These are phyloP conservation scores for Malassezia sympodialis DNA, from an alignment of 1,284 basidiomycete species.

Conservation along the genomic window DNA sequence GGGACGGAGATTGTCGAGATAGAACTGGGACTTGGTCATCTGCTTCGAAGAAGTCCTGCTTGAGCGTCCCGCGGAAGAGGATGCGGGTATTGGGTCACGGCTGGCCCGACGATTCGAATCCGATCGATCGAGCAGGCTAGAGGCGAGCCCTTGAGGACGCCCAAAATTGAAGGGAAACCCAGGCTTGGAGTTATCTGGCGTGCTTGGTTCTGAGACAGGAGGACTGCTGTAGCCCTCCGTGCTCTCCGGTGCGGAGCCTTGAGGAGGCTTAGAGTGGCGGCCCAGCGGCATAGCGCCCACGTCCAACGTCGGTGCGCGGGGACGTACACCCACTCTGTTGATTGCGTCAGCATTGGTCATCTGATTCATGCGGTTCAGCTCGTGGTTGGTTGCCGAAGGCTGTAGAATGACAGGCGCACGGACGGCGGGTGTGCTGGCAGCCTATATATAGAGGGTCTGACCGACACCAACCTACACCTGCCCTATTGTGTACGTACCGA, in stretches of 20 bases:
- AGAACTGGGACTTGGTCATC: background rate
- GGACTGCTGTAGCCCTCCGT: background rate
- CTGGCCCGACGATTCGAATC: background rate
- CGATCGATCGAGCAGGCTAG: background rate
- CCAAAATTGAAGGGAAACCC: background rate
- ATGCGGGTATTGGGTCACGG: background rate
- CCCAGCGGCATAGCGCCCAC: conserved; percentile 8
- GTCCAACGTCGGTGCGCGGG: background rate
- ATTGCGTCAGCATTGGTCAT: background rate
- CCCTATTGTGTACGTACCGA: conserved; percentile 11
- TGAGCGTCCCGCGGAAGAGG: background rate
- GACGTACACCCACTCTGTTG: background rate
- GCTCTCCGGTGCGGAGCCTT: background rate
- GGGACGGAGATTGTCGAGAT: conserved; percentile 32
- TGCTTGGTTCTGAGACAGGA: background rate
- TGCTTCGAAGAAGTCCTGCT: background rate
- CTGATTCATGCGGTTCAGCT: background rate
- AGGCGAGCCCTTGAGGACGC: background rate
- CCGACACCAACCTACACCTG: background rate
- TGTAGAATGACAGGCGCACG: conserved; percentile 14
- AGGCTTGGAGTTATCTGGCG: background rate
- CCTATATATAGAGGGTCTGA: background rate
- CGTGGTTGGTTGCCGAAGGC: conserved; percentile 10
- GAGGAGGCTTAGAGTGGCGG: background rate
- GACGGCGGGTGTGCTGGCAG: conserved; percentile 4